Evolutionary conservation across 2,329 filamentous ascomycete species (phyloP), one percentile per base, ranked within the genome.

Genomic region (Thermoascus crustaceus): DNA sequence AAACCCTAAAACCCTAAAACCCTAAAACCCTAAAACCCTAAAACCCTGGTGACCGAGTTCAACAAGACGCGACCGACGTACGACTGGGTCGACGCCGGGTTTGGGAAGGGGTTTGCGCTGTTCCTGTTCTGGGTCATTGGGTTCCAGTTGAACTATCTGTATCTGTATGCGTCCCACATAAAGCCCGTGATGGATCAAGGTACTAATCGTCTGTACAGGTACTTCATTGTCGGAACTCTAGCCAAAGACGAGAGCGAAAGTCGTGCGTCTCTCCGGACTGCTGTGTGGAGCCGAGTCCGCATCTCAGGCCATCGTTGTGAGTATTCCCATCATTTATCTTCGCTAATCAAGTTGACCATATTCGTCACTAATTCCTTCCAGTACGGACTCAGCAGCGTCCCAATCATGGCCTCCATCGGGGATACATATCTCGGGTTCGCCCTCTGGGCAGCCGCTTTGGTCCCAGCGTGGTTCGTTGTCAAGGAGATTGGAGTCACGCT

Each of bases 71-170:
- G 66, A 11, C 80, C 80, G 0, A 72, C 68, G 0, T 80, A 75
- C 45, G 82, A 86, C 54, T 86, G 82, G 82, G 48, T 53, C 0
- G 70, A 71, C 42, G 42, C 61, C 0, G 79, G 77, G 0, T 86
- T 86, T 36, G 80, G 80, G 0, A 66, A 68, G 24, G 77, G 70
- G 0, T 86, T 85, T 46, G 74, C 70, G 0, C 65, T 84, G 11
- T 85, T 81, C 54, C 49, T 86, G 4, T 74, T 86, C 46, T 69
- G 82, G 45, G 76, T 77, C 0, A 59, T 75, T 7, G 75, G 78
- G 0, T 85, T 85, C 47, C 81, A 85, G 57, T 45, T 84, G 5
- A 85, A 85, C 54, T 86, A 86, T 52, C 67, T 85, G 44, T 85
- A 78, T 53, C 57, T 85, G 67, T 79, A 49, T 57, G 71, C 10